Evolutionary conservation across 2,329 filamentous ascomycete species (phyloP).

Genomic region (Colletotrichum brevisporum): DNA sequence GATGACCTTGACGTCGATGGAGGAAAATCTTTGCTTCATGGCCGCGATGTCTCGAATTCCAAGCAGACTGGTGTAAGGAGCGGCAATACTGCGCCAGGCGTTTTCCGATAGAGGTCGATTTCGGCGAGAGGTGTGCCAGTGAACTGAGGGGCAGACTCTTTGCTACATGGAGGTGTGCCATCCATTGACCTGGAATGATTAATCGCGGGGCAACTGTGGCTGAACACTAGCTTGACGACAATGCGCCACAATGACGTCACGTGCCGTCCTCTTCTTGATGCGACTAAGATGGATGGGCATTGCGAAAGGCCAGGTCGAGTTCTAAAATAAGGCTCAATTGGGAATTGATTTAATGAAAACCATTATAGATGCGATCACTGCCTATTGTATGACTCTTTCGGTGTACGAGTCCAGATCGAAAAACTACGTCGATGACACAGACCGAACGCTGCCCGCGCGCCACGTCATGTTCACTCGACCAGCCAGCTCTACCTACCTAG

Average conservation of each 20-base stretch:
- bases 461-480: no score
- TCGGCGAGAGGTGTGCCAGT: conserved; percentile 12
- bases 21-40: conserved; percentile 87
- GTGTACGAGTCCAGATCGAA: no score
- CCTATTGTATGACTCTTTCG: no score
- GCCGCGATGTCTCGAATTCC: conserved; percentile 42
- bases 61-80: background rate
- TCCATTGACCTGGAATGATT: conserved; percentile 3
- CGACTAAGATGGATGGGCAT: background rate
- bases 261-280: background rate
- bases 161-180: background rate
- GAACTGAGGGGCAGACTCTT: conserved; percentile 39
- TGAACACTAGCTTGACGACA: conserved; percentile 14
- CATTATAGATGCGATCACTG: no score
- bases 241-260: conserved; percentile 39
- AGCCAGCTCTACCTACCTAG: no score
- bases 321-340: no score
- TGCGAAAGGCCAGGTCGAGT: background rate
- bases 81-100: conserved; percentile 6
- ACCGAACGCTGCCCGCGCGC: no score
- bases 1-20: conserved; percentile 88
- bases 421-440: no score
- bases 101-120: conserved; percentile 11
- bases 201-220: conserved; percentile 41
- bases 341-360: no score